A percentile compares a stretch with the other conserved stretches of the same genome.
Evolutionary conservation across 2,329 filamentous ascomycete species (phyloP).

Genomic region (Dactylonectria estremocensis): DNA sequence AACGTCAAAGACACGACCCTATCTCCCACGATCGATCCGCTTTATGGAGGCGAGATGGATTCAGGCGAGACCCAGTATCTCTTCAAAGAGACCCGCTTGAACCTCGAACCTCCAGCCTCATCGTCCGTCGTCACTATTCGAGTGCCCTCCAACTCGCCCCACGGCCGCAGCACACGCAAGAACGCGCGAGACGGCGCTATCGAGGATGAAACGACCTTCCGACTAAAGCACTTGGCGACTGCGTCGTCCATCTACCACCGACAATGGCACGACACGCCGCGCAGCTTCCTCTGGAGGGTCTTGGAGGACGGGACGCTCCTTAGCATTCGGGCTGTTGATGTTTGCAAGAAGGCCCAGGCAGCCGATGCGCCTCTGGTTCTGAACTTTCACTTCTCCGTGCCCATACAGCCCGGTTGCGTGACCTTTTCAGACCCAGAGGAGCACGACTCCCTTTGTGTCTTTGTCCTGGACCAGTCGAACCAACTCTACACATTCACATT

Average conservation of each 20-base stretch:
- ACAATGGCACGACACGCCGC: conserved; percentile 80
- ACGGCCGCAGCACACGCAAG: conserved; percentile 61
- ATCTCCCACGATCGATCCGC: conserved; percentile 40
- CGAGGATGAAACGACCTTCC: conserved; percentile 83
- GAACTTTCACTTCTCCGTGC: conserved; percentile 81
- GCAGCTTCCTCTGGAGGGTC: conserved; percentile 92
- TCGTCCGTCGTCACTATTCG: conserved; percentile 80
- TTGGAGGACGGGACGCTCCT: conserved; percentile 84
- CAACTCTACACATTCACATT: conserved; percentile 89
- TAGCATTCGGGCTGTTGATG: conserved; percentile 86
- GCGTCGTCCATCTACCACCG: conserved; percentile 90
- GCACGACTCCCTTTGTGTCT: conserved; percentile 83
- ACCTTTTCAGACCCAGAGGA: conserved; percentile 85
- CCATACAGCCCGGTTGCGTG: conserved; percentile 83
- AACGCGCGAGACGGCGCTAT: conserved; percentile 51
- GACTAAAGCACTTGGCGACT: conserved; percentile 79
- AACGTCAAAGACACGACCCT: conserved; percentile 31
- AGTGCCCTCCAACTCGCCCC: conserved; percentile 70
- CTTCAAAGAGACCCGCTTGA: conserved; percentile 90
- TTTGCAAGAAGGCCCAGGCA: conserved; percentile 77
- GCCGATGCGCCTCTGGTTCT: conserved; percentile 82
- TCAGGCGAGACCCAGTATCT: conserved; percentile 74
- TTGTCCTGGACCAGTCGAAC: conserved; percentile 84
- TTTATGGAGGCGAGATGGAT: conserved; percentile 79
- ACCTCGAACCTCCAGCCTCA: conserved; percentile 80